Conservation (phyloP, 177 flowering plant species). For the Tripterygium wilfordii region DNA sequence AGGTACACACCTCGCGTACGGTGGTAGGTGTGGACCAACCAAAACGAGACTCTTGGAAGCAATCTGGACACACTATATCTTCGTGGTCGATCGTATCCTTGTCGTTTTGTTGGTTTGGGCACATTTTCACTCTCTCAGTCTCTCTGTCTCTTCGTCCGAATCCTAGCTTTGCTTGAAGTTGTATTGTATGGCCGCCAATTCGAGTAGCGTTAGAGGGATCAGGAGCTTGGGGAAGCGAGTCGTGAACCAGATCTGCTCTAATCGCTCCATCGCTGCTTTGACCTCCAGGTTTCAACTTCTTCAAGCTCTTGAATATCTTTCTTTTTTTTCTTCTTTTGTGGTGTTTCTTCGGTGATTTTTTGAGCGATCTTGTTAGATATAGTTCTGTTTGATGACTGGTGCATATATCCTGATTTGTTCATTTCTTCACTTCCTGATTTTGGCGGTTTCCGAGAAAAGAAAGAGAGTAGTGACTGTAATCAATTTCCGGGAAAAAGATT, state of each 20-base stretch:
- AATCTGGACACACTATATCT: too few relatives aligned
- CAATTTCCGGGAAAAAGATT: too few relatives aligned
- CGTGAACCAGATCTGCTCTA: slow-evolving; percentile 28
- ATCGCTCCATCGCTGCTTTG: slow-evolving; percentile 13
- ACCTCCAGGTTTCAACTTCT: slow-evolving; percentile 14
- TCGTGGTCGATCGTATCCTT: slow-evolving; percentile 2
- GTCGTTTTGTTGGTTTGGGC: neutral
- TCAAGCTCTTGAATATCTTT: neutral
- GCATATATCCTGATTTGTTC: too few relatives aligned
- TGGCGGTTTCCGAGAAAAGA: too few relatives aligned
- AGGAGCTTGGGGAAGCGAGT: slow-evolving; percentile 45
- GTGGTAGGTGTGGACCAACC: too few relatives aligned
- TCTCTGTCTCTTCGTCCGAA: too few relatives aligned
- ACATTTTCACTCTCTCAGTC: neutral
- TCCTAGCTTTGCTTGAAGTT: neutral
- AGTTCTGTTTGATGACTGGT: too few relatives aligned
- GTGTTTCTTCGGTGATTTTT: neutral
- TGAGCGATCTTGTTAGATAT: too few relatives aligned
- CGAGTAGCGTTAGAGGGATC: slow-evolving; percentile 33
- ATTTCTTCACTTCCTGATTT: neutral
- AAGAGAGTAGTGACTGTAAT: too few relatives aligned
- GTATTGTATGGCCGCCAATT: slow-evolving; percentile 62
- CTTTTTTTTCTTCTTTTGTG: neutral
- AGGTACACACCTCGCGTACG: too few relatives aligned
- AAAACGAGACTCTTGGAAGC: too few relatives aligned